These are phyloP conservation scores for Rhynchospora pubera DNA, from an alignment of 176 grass and related monocot species.

Conservation along the genomic window DNA sequence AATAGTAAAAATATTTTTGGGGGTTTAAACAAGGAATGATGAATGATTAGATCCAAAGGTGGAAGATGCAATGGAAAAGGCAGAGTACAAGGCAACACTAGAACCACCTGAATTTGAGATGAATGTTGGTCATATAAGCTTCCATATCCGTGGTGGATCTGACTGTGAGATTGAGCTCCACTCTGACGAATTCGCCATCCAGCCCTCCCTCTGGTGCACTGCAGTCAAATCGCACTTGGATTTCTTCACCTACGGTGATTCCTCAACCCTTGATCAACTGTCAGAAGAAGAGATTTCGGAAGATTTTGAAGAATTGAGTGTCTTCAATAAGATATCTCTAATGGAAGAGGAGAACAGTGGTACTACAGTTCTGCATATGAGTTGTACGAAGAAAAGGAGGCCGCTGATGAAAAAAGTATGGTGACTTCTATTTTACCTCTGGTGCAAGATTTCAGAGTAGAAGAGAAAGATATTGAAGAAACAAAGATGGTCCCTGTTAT, in stretches of 20 bases:
- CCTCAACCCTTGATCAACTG: neutral
- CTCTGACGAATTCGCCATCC: conserved; percentile 80
- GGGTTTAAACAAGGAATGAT: too few species aligned
- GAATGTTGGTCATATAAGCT: conserved; percentile 38
- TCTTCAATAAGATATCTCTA: neutral
- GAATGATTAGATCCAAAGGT: too few species aligned
- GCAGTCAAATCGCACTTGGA: conserved; percentile 15
- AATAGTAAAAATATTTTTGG: too few species aligned
- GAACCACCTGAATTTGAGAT: neutral
- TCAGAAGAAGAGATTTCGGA: neutral
- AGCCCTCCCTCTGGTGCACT: conserved; percentile 47
- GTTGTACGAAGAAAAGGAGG: neutral
- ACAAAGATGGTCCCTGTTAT: neutral
- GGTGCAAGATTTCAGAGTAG: neutral
- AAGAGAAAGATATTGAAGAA: neutral
- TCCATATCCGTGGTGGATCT: conserved; percentile 52
- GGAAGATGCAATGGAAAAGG: conserved; percentile 45
- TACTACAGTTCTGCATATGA: neutral
- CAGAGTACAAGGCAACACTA: conserved; percentile 21
- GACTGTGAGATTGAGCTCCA: conserved; percentile 44
- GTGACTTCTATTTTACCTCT: neutral
- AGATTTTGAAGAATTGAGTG: neutral
- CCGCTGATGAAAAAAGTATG: neutral
- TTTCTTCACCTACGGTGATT: neutral
- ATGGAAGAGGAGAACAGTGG: neutral